Evolutionary conservation across 495 filamentous ascomycete species (phyloP).

Genomic region (Astrothelium subdiscretum): DNA sequence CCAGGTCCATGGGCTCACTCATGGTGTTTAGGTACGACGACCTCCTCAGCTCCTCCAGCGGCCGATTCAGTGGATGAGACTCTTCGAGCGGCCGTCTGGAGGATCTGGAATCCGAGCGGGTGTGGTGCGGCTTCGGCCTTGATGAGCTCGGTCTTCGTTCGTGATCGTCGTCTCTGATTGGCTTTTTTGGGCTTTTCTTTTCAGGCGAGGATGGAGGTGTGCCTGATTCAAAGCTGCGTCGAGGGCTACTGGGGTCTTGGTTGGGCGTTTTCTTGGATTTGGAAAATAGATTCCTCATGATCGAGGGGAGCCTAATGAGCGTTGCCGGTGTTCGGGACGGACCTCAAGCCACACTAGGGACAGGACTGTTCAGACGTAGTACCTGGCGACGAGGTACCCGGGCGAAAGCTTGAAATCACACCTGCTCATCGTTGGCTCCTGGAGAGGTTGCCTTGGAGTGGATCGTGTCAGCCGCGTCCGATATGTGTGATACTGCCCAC

Average conservation of each 20-base stretch:
- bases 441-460: not conserved
- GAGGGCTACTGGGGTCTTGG: not conserved
- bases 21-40: conserved; percentile 43
- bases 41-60: conserved; percentile 66
- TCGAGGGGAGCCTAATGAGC: not conserved
- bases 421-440: not conserved
- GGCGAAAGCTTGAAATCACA: not conserved
- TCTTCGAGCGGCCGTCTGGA: conserved; percentile 27
- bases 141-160: not conserved
- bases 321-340: not conserved
- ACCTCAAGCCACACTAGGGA: not conserved
- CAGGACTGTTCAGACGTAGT: not conserved
- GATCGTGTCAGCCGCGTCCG: not conserved
- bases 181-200: conserved; percentile 1
- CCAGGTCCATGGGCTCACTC: conserved; percentile 30
- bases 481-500: not conserved
- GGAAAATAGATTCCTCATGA: conserved; percentile 3
- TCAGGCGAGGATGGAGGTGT: not conserved
- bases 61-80: conserved; percentile 75
- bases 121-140: not conserved
- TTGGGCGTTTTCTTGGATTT: conserved; percentile 1
- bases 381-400: not conserved
- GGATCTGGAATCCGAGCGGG: not conserved
- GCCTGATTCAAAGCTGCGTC: not conserved
- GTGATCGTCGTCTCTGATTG: not conserved